These are phyloP conservation scores for Cardamine chenopodiifolia DNA, from an alignment of 345 rosid genomes.

Conservation along the genomic window DNA sequence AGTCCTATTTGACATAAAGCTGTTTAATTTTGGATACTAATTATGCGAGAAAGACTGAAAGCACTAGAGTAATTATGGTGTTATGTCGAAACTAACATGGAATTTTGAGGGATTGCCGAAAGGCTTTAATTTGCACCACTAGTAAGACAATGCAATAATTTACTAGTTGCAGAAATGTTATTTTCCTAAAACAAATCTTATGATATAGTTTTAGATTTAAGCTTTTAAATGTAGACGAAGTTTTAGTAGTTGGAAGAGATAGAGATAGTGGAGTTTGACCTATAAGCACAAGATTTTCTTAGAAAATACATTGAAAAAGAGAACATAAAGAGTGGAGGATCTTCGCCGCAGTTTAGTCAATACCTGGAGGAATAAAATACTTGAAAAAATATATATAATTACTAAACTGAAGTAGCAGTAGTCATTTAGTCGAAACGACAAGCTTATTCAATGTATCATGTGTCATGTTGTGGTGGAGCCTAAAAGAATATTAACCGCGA, in stretches of 20 bases:
- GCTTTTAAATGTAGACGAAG: background rate
- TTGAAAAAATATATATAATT: background rate
- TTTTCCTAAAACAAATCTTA: background rate
- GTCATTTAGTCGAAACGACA: constrained; percentile 5
- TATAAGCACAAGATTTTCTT: constrained; percentile 29
- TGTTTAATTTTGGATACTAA: too few species aligned
- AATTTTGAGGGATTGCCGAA: background rate
- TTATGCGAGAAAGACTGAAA: too few species aligned
- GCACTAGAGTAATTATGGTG: background rate
- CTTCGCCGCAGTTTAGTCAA: constrained; percentile 28
- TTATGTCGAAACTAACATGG: background rate
- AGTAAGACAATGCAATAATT: background rate
- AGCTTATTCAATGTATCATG: constrained; percentile 25
- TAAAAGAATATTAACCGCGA: background rate
- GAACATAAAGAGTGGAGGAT: background rate
- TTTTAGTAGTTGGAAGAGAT: constrained; percentile 15
- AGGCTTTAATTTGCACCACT: background rate
- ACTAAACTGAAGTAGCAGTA: background rate
- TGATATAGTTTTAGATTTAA: background rate
- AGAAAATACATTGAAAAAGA: background rate
- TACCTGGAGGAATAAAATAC: constrained; percentile 31
- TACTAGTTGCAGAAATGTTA: background rate
- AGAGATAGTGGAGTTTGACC: constrained; percentile 42
- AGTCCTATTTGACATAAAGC: too few species aligned
- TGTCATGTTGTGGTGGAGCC: constrained; percentile 16